These are phyloP conservation scores for Neoboletus brunneissimus DNA, from an alignment of 768 basidiomycete species.

Conservation along the genomic window DNA sequence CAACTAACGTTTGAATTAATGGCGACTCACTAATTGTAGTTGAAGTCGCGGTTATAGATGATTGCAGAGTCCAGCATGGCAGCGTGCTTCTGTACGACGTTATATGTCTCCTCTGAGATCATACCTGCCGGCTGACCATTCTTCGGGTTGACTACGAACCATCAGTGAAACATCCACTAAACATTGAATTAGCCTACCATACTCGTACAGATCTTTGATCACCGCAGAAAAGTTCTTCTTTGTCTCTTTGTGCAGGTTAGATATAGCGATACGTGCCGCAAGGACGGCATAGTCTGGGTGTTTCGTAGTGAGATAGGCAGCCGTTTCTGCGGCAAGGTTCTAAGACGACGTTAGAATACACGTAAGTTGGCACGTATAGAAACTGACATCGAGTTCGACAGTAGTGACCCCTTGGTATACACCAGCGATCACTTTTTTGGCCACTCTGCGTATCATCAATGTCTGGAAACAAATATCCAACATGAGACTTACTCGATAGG, in stretches of 20 bases:
- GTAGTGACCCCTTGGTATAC: conserved; percentile 97
- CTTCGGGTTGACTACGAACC: conserved; percentile 84
- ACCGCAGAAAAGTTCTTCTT: conserved; percentile 96
- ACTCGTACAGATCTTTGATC: conserved; percentile 85
- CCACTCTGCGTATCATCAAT: conserved; percentile 50
- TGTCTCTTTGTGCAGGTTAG: conserved; percentile 98
- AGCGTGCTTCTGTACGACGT: conserved; percentile 77
- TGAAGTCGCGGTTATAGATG: conserved; percentile 98
- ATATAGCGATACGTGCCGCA: conserved; percentile 97
- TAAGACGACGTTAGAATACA: conserved; percentile 29
- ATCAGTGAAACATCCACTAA: not conserved
- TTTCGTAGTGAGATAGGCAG: conserved; percentile 94
- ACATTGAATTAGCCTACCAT: conserved; percentile 50
- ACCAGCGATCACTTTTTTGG: conserved; percentile 90
- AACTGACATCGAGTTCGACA: conserved; percentile 88
- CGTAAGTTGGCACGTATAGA: not conserved
- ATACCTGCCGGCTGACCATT: conserved; percentile 82
- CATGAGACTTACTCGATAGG: conserved; percentile 68
- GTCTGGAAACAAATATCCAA: not conserved
- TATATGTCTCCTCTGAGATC: conserved; percentile 88
- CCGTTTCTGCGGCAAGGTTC: conserved; percentile 97
- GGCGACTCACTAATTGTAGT: conserved; percentile 80
- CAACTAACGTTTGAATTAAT: not conserved
- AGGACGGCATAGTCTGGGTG: conserved; percentile 98
- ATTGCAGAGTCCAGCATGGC: conserved; percentile 86